Evolutionary conservation across 2,329 filamentous ascomycete genomes (phyloP).

Genomic region (Alternaria viburni): DNA sequence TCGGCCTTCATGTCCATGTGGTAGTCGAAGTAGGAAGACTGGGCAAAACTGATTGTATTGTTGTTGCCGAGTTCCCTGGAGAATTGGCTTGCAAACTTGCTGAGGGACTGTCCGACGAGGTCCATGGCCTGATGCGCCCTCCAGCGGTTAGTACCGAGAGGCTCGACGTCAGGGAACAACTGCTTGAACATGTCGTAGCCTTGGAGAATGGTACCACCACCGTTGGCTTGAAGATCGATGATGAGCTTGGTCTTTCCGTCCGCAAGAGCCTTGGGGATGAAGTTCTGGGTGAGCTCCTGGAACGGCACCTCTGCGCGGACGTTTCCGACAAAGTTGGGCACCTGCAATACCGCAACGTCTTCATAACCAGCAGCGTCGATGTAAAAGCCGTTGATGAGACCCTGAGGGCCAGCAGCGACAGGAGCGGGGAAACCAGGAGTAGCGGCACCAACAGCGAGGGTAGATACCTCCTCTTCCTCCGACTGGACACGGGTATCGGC

Average conservation of each 20-base stretch:
- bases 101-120: conserved; percentile 52
- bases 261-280: conserved; percentile 51
- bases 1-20: conserved; percentile 56
- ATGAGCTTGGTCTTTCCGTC: conserved; percentile 66
- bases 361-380: conserved; percentile 51
- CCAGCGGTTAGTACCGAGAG: conserved; percentile 59
- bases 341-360: conserved; percentile 53
- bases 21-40: conserved; percentile 55
- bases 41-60: conserved; percentile 48
- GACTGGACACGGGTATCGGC: not conserved
- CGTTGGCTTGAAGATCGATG: conserved; percentile 65
- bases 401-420: conserved; percentile 46
- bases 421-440: conserved; percentile 54
- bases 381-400: conserved; percentile 56
- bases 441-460: conserved; percentile 12
- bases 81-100: conserved; percentile 38
- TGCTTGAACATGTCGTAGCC: conserved; percentile 68
- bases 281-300: conserved; percentile 50
- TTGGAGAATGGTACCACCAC: conserved; percentile 64
- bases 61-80: conserved; percentile 39
- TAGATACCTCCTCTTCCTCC: conserved; percentile 2
- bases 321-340: conserved; percentile 50
- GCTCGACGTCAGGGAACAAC: conserved; percentile 59
- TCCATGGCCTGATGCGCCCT: conserved; percentile 57
- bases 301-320: conserved; percentile 36